These are phyloP conservation scores for Starmerella floricola DNA, from an alignment of 805 yeast genomes.

Conservation along the genomic window DNA sequence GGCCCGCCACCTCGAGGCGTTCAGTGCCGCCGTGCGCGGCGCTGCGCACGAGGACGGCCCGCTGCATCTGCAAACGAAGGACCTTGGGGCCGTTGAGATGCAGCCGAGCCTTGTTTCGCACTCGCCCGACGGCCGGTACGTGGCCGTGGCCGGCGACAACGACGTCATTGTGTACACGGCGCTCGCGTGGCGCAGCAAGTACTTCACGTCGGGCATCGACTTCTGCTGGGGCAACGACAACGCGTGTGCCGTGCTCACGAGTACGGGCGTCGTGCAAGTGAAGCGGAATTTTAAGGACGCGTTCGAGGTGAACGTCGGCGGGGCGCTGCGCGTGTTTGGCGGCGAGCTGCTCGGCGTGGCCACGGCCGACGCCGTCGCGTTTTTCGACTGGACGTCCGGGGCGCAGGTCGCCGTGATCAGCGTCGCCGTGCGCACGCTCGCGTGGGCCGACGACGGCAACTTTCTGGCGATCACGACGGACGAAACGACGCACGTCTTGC, in stretches of 20 bases:
- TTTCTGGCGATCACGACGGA: constrained; percentile 67
- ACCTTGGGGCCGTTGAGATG: constrained; percentile 85
- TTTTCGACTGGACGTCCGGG: constrained; percentile 91
- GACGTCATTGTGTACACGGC: constrained; percentile 94
- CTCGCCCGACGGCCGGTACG: constrained; percentile 96
- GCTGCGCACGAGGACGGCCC: constrained; percentile 33
- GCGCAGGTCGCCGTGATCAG: constrained; percentile 75
- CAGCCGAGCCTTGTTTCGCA: constrained; percentile 80
- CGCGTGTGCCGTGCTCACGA: constrained; percentile 70
- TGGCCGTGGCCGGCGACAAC: constrained; percentile 95
- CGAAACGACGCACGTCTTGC: constrained; percentile 57
- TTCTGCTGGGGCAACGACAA: constrained; percentile 94
- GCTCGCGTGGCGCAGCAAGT: constrained; percentile 93
- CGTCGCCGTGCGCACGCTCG: constrained; percentile 58
- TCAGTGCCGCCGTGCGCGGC: constrained; percentile 50
- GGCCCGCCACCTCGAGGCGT: constrained; percentile 84
- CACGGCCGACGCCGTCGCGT: constrained; percentile 62
- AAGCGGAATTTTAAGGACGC: constrained; percentile 69
- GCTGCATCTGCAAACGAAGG: constrained; percentile 68
- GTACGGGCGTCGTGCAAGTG: constrained; percentile 50
- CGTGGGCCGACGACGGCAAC: constrained; percentile 93
- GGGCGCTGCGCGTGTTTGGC: constrained; percentile 70
- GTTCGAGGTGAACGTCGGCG: constrained; percentile 43
- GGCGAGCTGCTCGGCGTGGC: constrained; percentile 83
- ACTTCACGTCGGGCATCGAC: constrained; percentile 80